phyloP scores from a whole-genome alignment of 1,139 yeast species.

The Taphrina confusa region DNA sequence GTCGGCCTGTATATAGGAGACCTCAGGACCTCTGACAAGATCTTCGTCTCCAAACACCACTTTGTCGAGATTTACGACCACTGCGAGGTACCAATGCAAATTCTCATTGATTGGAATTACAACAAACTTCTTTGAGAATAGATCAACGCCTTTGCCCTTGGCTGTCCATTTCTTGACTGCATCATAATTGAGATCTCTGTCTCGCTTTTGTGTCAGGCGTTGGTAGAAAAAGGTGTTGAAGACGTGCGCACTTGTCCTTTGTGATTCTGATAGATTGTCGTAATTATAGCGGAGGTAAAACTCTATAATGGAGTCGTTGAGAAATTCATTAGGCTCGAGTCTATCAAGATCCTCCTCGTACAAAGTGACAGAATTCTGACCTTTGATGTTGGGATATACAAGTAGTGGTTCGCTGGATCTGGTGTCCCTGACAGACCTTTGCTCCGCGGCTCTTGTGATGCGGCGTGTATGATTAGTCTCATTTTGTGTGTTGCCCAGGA shows the following conservation, averaged over 20 bases:
- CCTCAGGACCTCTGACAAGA: slow-evolving; percentile 6
- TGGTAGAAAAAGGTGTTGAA: slow-evolving; percentile 85
- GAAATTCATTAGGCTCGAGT: slow-evolving; percentile 47
- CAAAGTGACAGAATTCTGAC: slow-evolving; percentile 44
- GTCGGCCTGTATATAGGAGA: slow-evolving; percentile 10
- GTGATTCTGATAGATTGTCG: slow-evolving; percentile 15
- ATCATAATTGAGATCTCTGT: slow-evolving; percentile 53
- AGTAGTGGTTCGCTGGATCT: slow-evolving; percentile 26
- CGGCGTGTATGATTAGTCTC: not conserved
- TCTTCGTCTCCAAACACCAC: slow-evolving; percentile 22
- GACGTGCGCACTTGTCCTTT: slow-evolving; percentile 49
- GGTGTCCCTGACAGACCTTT: not conserved
- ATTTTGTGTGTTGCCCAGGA: no score
- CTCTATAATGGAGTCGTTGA: slow-evolving; percentile 51
- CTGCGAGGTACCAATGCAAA: slow-evolving; percentile 83
- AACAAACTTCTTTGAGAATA: slow-evolving; percentile 62
- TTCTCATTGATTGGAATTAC: slow-evolving; percentile 79
- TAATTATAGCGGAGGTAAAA: slow-evolving; percentile 46
- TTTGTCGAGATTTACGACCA: slow-evolving; percentile 55
- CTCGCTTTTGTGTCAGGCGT: slow-evolving; percentile 51
- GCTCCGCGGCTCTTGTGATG: not conserved
- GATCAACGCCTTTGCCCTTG: slow-evolving; percentile 54
- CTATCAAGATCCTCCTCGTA: slow-evolving; percentile 46
- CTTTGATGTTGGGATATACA: slow-evolving; percentile 39
- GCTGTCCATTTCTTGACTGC: slow-evolving; percentile 80